phyloP scores from a whole-genome alignment of 768 basidiomycete genomes.

The Russula sp. region DNA sequence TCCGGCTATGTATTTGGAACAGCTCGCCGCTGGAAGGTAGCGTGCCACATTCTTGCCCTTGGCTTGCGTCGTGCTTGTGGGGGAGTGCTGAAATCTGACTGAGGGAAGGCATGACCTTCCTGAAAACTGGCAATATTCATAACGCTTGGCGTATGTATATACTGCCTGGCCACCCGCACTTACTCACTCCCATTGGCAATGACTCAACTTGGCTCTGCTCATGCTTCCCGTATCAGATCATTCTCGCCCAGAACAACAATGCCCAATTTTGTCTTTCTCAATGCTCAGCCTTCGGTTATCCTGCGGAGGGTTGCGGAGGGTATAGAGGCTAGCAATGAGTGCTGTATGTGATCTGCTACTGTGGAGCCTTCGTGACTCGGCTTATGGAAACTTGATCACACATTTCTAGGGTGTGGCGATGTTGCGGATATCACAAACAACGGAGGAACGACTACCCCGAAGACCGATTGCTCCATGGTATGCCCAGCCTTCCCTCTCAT shows the following conservation, averaged over 20 bases:
- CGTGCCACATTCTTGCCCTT: no score
- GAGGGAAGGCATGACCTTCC: slow-evolving; percentile 35
- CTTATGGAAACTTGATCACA: background rate
- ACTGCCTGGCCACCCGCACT: background rate
- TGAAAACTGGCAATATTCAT: slow-evolving; percentile 56
- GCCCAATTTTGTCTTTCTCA: slow-evolving; percentile 58
- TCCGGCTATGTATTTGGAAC: no score
- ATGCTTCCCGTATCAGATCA: slow-evolving; percentile 55
- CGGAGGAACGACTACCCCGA: slow-evolving; percentile 31
- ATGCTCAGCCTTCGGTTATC: slow-evolving; percentile 66
- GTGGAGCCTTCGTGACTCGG: background rate
- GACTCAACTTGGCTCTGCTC: slow-evolving; percentile 40
- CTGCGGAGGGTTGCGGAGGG: slow-evolving; percentile 65
- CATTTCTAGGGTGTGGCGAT: slow-evolving; percentile 61
- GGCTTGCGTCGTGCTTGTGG: no score
- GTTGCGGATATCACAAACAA: slow-evolving; percentile 42
- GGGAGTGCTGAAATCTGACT: no score
- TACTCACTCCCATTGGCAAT: slow-evolving; percentile 31
- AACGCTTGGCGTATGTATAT: slow-evolving; percentile 53
- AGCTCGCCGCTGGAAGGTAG: no score
- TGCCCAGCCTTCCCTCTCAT: slow-evolving; percentile 65
- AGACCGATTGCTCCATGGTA: slow-evolving; percentile 40
- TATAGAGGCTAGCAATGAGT: slow-evolving; percentile 63
- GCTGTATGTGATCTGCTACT: slow-evolving; percentile 46
- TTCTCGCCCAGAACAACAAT: slow-evolving; percentile 56